A percentile compares a stretch with the other conserved stretches of the same genome.
Evolutionary conservation across 306 rosid genomes (phyloP).

Genomic region (Senna siamea): DNA sequence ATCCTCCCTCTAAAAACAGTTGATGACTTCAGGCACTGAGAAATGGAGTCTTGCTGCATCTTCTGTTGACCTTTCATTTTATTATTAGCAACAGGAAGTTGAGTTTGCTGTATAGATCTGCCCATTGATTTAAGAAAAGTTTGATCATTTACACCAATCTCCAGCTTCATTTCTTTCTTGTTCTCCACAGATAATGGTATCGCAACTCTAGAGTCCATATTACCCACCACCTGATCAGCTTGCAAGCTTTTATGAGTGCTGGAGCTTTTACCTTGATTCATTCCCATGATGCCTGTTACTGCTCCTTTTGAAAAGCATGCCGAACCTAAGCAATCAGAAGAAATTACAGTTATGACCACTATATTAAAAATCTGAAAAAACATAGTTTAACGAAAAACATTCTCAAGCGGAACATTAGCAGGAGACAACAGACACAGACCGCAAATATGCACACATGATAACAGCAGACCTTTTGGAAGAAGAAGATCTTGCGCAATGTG

Average conservation of each 20-base stretch:
- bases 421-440: slow-evolving; percentile 31
- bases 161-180: slow-evolving; percentile 48
- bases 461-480: slow-evolving; percentile 73
- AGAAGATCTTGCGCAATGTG: slow-evolving; percentile 79
- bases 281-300: slow-evolving; percentile 39
- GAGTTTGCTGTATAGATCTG: slow-evolving; percentile 47
- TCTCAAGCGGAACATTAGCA: slow-evolving; percentile 35
- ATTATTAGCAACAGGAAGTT: slow-evolving; percentile 45
- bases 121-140: slow-evolving; percentile 43
- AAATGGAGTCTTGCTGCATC: slow-evolving; percentile 45
- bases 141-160: slow-evolving; percentile 45
- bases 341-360: slow-evolving; percentile 10
- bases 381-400: slow-evolving; percentile 14
- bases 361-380: slow-evolving; percentile 16
- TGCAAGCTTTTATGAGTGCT: slow-evolving; percentile 49
- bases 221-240: slow-evolving; percentile 43
- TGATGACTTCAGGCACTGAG: slow-evolving; percentile 56
- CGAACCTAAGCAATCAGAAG: slow-evolving; percentile 42
- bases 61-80: slow-evolving; percentile 44
- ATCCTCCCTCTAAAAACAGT: slow-evolving; percentile 63
- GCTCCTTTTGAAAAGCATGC: slow-evolving; percentile 52
- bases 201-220: slow-evolving; percentile 46
- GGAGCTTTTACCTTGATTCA: slow-evolving; percentile 57
- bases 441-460: slow-evolving; percentile 27
- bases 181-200: slow-evolving; percentile 51